Evolutionary conservation across 805 yeast species (phyloP).

Genomic region (Kazachstania psychrophila): DNA sequence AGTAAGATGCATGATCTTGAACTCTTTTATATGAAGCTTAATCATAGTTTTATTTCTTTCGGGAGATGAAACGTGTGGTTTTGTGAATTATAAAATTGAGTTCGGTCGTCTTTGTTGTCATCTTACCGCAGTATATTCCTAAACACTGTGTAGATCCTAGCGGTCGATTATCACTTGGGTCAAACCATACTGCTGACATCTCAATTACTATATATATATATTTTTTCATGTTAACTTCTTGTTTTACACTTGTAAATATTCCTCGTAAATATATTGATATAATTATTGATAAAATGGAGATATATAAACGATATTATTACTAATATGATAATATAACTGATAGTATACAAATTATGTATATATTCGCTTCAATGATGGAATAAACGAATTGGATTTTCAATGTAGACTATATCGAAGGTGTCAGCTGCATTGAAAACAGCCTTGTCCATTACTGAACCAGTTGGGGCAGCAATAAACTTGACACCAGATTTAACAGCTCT

Average conservation of each 20-base stretch:
- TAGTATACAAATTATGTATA: too few relatives aligned
- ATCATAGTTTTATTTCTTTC: conserved; percentile 9
- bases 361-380: conserved; percentile 98
- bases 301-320: too few relatives aligned
- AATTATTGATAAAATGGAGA: too few relatives aligned
- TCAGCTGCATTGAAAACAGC: conserved; percentile 95
- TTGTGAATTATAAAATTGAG: conserved; percentile 48
- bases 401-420: conserved; percentile 79
- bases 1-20: conserved; percentile 40
- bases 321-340: too few relatives aligned
- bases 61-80: too few relatives aligned
- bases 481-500: conserved; percentile 97
- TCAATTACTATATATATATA: conserved; percentile 9
- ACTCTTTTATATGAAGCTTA: conserved; percentile 22
- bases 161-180: conserved; percentile 96
- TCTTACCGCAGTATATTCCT: conserved; percentile 96
- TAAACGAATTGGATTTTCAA: conserved; percentile 93
- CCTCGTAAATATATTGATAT: too few relatives aligned
- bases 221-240: neutral
- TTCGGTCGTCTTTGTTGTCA: conserved; percentile 51
- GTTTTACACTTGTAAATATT: too few relatives aligned
- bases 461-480: conserved; percentile 90
- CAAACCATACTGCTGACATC: conserved; percentile 99
- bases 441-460: conserved; percentile 96
- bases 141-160: conserved; percentile 91